Percentiles rank a stretch among this genome's conserved stretches.
Conservation (phyloP, 345 rosid genomes). For the Physaria fendleri region DNA sequence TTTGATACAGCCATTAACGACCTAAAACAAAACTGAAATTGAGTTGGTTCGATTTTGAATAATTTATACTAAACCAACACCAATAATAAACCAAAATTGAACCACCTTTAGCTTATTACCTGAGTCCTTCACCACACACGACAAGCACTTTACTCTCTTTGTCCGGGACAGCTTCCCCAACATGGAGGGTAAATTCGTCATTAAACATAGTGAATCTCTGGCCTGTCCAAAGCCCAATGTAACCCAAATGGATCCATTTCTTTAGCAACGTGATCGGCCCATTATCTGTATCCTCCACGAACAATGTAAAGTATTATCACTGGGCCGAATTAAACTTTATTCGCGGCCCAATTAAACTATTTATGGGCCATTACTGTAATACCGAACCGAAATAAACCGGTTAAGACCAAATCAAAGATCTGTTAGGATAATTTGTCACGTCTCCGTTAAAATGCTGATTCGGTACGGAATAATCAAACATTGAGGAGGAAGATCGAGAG, state of each 20-base stretch:
- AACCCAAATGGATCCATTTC: slow-evolving; percentile 92
- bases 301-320: slow-evolving; percentile 31
- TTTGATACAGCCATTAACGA: slow-evolving; percentile 59
- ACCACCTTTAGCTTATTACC: slow-evolving; percentile 30
- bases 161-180: slow-evolving; percentile 48
- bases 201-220: slow-evolving; percentile 69
- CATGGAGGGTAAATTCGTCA: slow-evolving; percentile 49
- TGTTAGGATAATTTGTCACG: background rate
- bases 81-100: background rate
- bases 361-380: background rate
- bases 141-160: slow-evolving; percentile 63
- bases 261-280: slow-evolving; percentile 67
- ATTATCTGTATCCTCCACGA: slow-evolving; percentile 59
- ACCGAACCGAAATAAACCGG: background rate
- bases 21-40: slow-evolving; percentile 27
- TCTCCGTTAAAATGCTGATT: background rate
- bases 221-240: slow-evolving; percentile 92
- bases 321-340: background rate
- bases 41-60: background rate
- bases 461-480: slow-evolving; percentile 6
- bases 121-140: slow-evolving; percentile 92
- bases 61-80: background rate
- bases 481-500: slow-evolving; percentile 18
- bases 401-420: background rate
- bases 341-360: background rate